Conservation (phyloP, 495 filamentous ascomycete genomes). For the Cairneyella variabilis region DNA sequence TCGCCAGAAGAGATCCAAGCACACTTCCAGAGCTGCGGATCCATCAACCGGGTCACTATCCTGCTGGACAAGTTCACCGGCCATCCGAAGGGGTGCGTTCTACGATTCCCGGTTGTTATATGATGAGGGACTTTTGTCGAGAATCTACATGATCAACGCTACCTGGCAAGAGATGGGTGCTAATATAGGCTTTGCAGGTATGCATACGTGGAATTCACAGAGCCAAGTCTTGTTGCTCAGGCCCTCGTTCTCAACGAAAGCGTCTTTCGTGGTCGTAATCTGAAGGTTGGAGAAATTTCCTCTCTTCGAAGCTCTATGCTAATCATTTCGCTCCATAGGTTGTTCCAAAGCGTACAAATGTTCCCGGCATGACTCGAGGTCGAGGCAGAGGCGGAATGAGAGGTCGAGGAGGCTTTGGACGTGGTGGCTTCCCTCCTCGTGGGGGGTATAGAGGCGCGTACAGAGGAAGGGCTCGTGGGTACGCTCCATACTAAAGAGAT, state of each 20-base stretch:
- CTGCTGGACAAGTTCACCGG: conserved; percentile 96
- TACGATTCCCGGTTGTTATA: conserved; percentile 16
- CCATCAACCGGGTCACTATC: conserved; percentile 98
- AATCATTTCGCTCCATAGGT: conserved; percentile 50
- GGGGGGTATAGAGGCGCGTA: conserved; percentile 82
- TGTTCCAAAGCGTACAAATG: conserved; percentile 93
- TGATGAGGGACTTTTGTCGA: conserved; percentile 10
- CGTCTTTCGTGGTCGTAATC: conserved; percentile 87
- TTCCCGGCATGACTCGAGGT: conserved; percentile 82
- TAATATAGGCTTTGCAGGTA: conserved; percentile 64
- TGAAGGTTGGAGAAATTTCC: conserved; percentile 62
- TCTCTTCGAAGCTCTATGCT: conserved; percentile 4
- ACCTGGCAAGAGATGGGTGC: conserved; percentile 52
- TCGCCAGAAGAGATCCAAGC: conserved; percentile 98
- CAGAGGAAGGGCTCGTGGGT: conserved; percentile 73
- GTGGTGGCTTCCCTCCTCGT: conserved; percentile 59
- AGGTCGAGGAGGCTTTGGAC: conserved; percentile 46
- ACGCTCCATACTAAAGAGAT: conserved; percentile 65
- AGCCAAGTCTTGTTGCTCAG: conserved; percentile 88
- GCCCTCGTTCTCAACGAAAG: conserved; percentile 96
- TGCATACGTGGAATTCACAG: conserved; percentile 97
- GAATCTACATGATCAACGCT: conserved; percentile 33
- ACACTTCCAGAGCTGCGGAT: conserved; percentile 96
- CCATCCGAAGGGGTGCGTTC: conserved; percentile 91
- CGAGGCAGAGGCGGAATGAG: conserved; percentile 63